Evolutionary conservation across 768 basidiomycete genomes (phyloP).

Genomic region (Tremella mesenterica): DNA sequence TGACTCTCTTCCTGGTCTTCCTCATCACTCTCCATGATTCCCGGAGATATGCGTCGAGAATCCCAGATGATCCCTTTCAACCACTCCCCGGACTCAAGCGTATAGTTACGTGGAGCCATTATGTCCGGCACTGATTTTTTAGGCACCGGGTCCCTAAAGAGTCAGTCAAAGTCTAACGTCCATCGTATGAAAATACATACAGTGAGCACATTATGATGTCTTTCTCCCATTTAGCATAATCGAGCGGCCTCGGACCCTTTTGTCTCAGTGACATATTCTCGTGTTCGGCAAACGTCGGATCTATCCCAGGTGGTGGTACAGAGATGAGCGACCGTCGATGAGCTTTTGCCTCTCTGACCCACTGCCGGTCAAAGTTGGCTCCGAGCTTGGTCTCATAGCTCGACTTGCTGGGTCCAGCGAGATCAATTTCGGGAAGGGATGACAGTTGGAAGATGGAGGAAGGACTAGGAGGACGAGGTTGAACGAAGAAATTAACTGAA

Average conservation of each 20-base stretch:
- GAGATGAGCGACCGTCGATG: constrained; percentile 18
- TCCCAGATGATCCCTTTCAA: constrained; percentile 42
- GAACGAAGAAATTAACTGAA: constrained; percentile 14
- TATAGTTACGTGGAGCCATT: constrained; percentile 32
- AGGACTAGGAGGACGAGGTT: constrained; percentile 3
- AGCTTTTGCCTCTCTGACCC: constrained; percentile 21
- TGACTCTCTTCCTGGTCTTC: constrained; percentile 17
- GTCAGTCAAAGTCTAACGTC: not conserved
- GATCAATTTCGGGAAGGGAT: constrained; percentile 5
- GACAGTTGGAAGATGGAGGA: constrained; percentile 13
- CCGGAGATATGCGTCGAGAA: constrained; percentile 17
- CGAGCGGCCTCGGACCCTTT: constrained; percentile 14
- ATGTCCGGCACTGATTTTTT: constrained; percentile 13
- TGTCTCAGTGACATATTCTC: not conserved
- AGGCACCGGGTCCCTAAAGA: not conserved
- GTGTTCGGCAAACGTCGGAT: not conserved
- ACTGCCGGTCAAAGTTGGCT: constrained; percentile 21
- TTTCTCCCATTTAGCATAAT: constrained; percentile 39
- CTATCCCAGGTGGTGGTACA: constrained; percentile 12
- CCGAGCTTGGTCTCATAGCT: constrained; percentile 24
- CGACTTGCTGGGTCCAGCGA: constrained; percentile 2
- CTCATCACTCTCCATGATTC: constrained; percentile 29
- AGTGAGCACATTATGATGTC: constrained; percentile 34
- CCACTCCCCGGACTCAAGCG: constrained; percentile 41
- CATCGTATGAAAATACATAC: constrained; percentile 6